phyloP scores from a whole-genome alignment of 108 stramenopile genomes.

The Chaetoceros muelleri region DNA sequence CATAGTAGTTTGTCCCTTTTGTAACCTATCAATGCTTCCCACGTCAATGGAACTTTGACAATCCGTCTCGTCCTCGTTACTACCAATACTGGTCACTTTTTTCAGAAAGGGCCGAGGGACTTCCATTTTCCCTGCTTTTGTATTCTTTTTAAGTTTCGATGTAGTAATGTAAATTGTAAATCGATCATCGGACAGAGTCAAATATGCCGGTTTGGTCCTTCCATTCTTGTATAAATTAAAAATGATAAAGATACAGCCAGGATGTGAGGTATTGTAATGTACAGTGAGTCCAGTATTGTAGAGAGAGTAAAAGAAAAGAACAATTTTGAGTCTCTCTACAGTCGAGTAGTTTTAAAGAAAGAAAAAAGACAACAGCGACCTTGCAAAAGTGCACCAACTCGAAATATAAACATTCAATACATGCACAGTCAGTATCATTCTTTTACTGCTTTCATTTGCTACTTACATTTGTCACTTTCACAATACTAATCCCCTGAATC shows the following conservation, averaged over 20 bases:
- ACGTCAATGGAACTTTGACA: constrained; percentile 58
- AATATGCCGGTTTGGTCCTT: constrained; percentile 32
- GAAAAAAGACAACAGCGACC: too few species aligned
- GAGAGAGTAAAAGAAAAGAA: too few species aligned
- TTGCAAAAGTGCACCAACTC: too few species aligned
- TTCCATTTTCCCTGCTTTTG: not conserved
- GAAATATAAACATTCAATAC: too few species aligned
- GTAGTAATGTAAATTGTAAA: constrained; percentile 53
- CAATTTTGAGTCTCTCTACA: too few species aligned
- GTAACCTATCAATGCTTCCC: constrained; percentile 72
- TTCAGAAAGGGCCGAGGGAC: not conserved
- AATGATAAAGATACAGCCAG: too few species aligned
- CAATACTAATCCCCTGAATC: not conserved
- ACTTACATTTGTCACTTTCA: not conserved
- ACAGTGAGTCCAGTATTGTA: too few species aligned
- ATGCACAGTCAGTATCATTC: too few species aligned
- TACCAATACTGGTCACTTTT: not conserved
- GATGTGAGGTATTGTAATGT: too few species aligned
- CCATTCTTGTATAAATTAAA: too few species aligned
- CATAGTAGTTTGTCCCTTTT: constrained; percentile 57
- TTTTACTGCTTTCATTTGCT: too few species aligned
- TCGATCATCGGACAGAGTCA: constrained; percentile 43
- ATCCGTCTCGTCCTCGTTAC: constrained; percentile 3
- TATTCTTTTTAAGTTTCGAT: not conserved
- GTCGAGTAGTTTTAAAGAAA: too few species aligned